Evolutionary conservation across 257 asterid genomes (phyloP).

Genomic region (Anisodus tanguticus): DNA sequence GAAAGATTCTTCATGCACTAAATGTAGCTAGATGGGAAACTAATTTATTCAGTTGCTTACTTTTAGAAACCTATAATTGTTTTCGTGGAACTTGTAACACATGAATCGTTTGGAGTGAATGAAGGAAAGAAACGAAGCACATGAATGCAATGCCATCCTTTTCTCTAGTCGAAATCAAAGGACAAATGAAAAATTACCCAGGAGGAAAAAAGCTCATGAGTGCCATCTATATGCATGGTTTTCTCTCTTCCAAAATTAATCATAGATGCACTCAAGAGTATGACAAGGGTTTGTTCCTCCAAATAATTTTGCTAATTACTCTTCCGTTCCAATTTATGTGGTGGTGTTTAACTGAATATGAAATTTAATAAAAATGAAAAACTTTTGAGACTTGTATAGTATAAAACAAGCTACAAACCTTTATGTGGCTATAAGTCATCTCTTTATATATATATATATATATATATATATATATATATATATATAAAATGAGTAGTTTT

Average conservation of each 20-base stretch:
- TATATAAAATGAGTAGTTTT: too few species aligned
- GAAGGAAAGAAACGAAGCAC: neutral
- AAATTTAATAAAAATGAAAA: too few species aligned
- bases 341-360: too few species aligned
- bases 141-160: neutral
- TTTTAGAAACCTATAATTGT: neutral
- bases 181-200: neutral
- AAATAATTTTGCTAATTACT: neutral
- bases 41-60: too few species aligned
- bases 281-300: neutral
- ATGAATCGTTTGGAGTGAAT: neutral
- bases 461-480: too few species aligned
- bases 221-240: neutral
- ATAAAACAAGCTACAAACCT: too few species aligned
- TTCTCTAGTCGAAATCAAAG: neutral
- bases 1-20: neutral
- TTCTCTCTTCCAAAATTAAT: neutral
- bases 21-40: too few species aligned
- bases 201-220: slow-evolving; percentile 1
- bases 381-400: neutral
- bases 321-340: neutral
- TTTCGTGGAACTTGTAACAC: neutral
- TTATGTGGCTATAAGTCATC: neutral
- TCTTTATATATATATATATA: too few species aligned
- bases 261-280: neutral